phyloP scores from a whole-genome alignment of 805 yeast species.

The Priceomyces haplophilus region DNA sequence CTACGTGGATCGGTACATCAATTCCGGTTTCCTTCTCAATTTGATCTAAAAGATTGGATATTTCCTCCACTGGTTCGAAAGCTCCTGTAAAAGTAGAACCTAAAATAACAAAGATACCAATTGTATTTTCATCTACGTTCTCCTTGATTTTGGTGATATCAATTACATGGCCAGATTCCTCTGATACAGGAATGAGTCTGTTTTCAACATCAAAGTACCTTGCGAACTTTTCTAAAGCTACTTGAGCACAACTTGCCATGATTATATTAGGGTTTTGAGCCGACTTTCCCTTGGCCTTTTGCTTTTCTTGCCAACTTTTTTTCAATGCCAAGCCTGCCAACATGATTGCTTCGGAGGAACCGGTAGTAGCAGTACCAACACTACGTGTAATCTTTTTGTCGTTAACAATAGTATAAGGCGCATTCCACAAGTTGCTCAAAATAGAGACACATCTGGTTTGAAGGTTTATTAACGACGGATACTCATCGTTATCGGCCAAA shows the following conservation, averaged over 20 bases:
- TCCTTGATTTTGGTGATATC: constrained; percentile 59
- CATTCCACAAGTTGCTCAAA: constrained; percentile 77
- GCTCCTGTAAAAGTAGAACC: constrained; percentile 95
- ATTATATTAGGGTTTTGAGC: constrained; percentile 72
- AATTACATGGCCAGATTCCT: constrained; percentile 59
- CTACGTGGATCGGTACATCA: constrained; percentile 82
- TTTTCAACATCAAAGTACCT: constrained; percentile 90
- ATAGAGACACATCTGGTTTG: constrained; percentile 83
- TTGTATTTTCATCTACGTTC: constrained; percentile 83
- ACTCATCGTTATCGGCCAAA: constrained; percentile 90
- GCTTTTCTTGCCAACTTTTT: constrained; percentile 76
- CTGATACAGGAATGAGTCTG: constrained; percentile 65
- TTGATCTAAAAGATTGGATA: constrained; percentile 64
- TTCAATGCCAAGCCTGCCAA: constrained; percentile 92
- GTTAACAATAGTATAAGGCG: constrained; percentile 39
- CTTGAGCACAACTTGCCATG: constrained; percentile 93
- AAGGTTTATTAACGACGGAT: constrained; percentile 77
- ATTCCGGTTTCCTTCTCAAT: constrained; percentile 64
- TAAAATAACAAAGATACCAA: constrained; percentile 82
- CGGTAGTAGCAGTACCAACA: constrained; percentile 89
- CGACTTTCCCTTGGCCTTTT: constrained; percentile 58
- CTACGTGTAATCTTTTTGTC: constrained; percentile 37
- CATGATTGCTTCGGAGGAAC: constrained; percentile 92
- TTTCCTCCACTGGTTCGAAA: constrained; percentile 69
- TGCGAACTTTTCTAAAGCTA: constrained; percentile 91